Evolutionary conservation across 73 alveolate species (phyloP), one percentile per base, ranked within the genome.

Genomic region (Blepharisma stoltei): DNA sequence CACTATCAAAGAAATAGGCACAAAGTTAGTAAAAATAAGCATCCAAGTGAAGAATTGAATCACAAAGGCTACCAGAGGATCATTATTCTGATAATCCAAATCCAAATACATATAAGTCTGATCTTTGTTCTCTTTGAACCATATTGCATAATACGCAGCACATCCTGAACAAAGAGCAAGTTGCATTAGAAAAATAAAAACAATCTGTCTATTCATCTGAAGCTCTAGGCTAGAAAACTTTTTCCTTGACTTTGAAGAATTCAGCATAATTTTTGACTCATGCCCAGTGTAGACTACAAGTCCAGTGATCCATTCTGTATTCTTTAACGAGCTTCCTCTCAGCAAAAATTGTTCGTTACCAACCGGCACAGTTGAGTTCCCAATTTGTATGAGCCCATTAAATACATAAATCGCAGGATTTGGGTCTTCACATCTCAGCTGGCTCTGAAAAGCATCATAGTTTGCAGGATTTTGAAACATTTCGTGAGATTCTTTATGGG

Each of bases 201-300:
- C 77, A 54, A 84, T 81, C 41, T 70, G 54, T 53, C 77, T 78
- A 65, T 84, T 84, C 88, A 84, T 84, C n/a, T 76, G 68, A 9
- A 32, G 37, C 54, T 84, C 92, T 7, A 88, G 81, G 49, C 89
- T 92, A 21, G 97, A 84, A 54, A 89, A 85, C 79, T 97, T 93
- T 44, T 76, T 80, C 81, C 90, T 87, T 52, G 90, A 11, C 54
- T 83, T 88, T 6, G 89, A 81, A 38, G 89, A 83, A 77, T 93
- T 93, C 55, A 80, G 87, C 89, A 87, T 84, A 11, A 71, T 76
- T 83, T 93, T 92, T 0, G 96, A 87, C 67, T 93, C 87, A 80
- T 90, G 91, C 18, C 98, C 98, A 18, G 95, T 82, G 69, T 94
- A 94, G 6, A 95, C 84, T 41, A 83, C 97, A 50, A 93, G 65